Evolutionary conservation across 2,329 filamentous ascomycete species (phyloP).

Genomic region (Basipetospora sp.): DNA sequence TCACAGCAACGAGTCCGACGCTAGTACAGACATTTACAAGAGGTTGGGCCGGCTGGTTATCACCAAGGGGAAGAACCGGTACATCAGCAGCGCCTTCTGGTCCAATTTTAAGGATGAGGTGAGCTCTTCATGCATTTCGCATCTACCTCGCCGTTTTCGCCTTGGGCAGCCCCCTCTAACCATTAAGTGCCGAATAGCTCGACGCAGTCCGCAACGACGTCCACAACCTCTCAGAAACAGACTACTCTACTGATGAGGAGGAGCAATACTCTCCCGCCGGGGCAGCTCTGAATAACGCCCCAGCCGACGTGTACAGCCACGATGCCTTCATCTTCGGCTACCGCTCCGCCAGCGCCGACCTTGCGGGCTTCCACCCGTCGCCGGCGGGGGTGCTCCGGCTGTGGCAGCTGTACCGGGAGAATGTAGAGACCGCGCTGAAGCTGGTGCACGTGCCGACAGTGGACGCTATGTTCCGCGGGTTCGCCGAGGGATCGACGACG

Average conservation of each 20-base stretch:
- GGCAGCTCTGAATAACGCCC: constrained; percentile 3
- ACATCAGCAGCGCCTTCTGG: constrained; percentile 67
- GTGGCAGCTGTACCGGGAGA: constrained; percentile 58
- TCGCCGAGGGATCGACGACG: constrained; percentile 42
- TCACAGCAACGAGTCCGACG: no score
- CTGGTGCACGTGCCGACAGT: constrained; percentile 56
- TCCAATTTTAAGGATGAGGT: constrained; percentile 62
- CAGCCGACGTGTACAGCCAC: constrained; percentile 23
- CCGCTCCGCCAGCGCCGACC: constrained; percentile 53
- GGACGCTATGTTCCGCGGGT: constrained; percentile 44
- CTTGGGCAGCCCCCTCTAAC: no score
- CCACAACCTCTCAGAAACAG: constrained; percentile 29
- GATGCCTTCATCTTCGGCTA: constrained; percentile 62
- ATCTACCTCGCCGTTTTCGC: not conserved
- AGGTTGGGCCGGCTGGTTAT: constrained; percentile 56
- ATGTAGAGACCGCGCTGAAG: constrained; percentile 59
- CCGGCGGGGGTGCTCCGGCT: constrained; percentile 51
- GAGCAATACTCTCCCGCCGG: constrained; percentile 20
- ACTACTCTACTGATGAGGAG: constrained; percentile 43
- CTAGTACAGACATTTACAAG: constrained; percentile 12
- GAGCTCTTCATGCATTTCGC: constrained; percentile 11
- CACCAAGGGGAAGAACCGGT: constrained; percentile 42
- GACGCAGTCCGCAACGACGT: constrained; percentile 29
- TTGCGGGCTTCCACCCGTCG: constrained; percentile 48
- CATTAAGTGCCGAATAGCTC: no score